Conservation (phyloP, 2,329 filamentous ascomycete genomes). For the Zymoseptoria tritici region DNA sequence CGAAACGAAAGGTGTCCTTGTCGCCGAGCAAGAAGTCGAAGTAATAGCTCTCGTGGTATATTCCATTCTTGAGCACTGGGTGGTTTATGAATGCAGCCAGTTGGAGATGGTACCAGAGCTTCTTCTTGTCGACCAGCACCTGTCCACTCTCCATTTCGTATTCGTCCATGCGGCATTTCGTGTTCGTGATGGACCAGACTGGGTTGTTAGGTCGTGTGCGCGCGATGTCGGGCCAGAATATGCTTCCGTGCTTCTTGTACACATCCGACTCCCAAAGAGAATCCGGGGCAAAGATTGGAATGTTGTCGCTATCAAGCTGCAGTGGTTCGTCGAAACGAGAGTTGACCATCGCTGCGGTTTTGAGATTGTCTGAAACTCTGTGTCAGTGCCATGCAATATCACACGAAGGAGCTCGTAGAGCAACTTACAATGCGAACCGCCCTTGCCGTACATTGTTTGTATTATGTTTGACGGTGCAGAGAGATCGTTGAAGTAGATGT, state of each 20-base stretch:
- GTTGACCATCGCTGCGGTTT: slow-evolving; percentile 31
- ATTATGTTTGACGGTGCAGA: slow-evolving; percentile 16
- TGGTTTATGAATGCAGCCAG: slow-evolving; percentile 29
- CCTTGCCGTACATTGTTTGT: slow-evolving; percentile 13
- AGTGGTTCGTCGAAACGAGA: slow-evolving; percentile 32
- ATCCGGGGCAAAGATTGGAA: slow-evolving; percentile 28
- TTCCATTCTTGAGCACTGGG: slow-evolving; percentile 1
- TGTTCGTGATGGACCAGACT: slow-evolving; percentile 30
- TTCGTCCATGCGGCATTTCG: slow-evolving; percentile 27
- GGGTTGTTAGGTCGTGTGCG: slow-evolving; percentile 25
- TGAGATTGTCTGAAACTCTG: slow-evolving; percentile 22
- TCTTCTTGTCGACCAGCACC: slow-evolving; percentile 29
- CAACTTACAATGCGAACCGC: slow-evolving; percentile 6
- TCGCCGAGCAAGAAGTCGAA: slow-evolving; percentile 28
- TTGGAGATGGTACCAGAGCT: slow-evolving; percentile 31
- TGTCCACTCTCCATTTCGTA: slow-evolving; percentile 32
- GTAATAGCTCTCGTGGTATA: slow-evolving; percentile 18
- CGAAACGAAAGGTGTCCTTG: slow-evolving; percentile 30
- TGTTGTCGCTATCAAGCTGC: slow-evolving; percentile 33
- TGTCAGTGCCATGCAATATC: slow-evolving; percentile 14
- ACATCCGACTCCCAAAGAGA: slow-evolving; percentile 24
- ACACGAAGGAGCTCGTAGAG: not conserved
- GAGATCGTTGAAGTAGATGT: slow-evolving; percentile 27
- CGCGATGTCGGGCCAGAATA: slow-evolving; percentile 35
- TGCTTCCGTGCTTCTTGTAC: slow-evolving; percentile 26